Base-by-base conservation (phyloP, 805 yeast genomes). In the Lachancea sp. region DNA sequence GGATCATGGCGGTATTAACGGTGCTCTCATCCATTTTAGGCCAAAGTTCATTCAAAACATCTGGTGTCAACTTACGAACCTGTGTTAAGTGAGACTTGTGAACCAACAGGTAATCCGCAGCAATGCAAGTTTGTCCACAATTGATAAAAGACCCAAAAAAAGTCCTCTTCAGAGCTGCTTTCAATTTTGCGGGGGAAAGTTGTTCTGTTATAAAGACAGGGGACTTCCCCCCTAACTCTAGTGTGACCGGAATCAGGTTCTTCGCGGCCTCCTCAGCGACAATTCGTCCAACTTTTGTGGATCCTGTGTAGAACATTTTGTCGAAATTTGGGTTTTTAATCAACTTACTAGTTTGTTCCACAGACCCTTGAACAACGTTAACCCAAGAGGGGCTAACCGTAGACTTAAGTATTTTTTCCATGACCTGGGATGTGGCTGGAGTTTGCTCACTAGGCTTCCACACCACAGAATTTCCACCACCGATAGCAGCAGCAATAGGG, bases 141-240 rank as follows among this genome's bases (percentile, higher is more conserved):
- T 87, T 90, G 23, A 75, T 64, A 55, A 80, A 81, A 50, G 81
- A 77, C 13, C 89, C 90, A 84, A 92, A 85, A 1, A 73, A 71
- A 12, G 86, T 64, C 61, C 97, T 74, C 48, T 71, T 72, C 19
- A 87, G 69, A 3, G 74, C 70, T 1, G 65, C 60, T 8, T 62
- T 54, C 26, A 78, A 50, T 42, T 75, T 69, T n/a, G 50, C 56
- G 42, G 69, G 67, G 11, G 65, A 65, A 36, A 71, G 63, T 47
- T 67, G 68, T 34, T 66, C 71, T 38, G 87, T 72, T 8, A 89
- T 66, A 51, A 88, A 72, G 2, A 76, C 83, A 0, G 97, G 97
- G 6, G 90, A 81, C 61, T 90, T 90, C 4, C 97, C 97, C 40
- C 97, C 97, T 33, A 89, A 69, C 63, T 89, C 97, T 46, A 89